These are phyloP conservation scores for Wickerhamiella lipophila DNA, from an alignment of 805 yeast genomes.

Conservation along the genomic window DNA sequence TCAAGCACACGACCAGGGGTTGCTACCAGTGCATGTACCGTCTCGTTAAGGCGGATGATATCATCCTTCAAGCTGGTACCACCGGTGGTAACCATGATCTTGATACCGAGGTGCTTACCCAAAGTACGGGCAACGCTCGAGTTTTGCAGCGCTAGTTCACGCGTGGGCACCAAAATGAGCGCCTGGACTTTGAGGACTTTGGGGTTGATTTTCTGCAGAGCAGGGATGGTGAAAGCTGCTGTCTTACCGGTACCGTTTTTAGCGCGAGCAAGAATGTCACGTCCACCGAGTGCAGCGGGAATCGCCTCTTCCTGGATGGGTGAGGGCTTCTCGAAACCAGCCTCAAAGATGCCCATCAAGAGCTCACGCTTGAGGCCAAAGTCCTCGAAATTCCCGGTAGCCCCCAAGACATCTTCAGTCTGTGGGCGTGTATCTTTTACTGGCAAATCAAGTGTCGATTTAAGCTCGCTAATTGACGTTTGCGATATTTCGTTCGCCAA, in stretches of 20 bases:
- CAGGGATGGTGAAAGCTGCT: conserved; percentile 91
- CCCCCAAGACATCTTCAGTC: conserved; percentile 87
- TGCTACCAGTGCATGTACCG: conserved; percentile 90
- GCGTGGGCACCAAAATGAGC: conserved; percentile 86
- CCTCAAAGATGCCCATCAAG: conserved; percentile 96
- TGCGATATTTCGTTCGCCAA: conserved; percentile 11
- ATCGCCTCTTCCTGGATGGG: conserved; percentile 97
- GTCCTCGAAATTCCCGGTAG: conserved; percentile 89
- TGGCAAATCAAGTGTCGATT: conserved; percentile 59
- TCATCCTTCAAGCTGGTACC: conserved; percentile 93
- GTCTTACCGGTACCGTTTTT: conserved; percentile 98
- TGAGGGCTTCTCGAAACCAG: conserved; percentile 95
- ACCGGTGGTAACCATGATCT: conserved; percentile 97
- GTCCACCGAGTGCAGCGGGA: conserved; percentile 88
- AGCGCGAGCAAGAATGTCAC: conserved; percentile 94
- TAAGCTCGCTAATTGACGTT: conserved; percentile 41
- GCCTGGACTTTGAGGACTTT: conserved; percentile 78
- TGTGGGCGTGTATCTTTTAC: conserved; percentile 85
- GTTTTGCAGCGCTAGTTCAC: conserved; percentile 95
- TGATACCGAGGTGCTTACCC: conserved; percentile 83
- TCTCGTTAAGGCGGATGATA: conserved; percentile 79
- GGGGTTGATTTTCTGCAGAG: conserved; percentile 79
- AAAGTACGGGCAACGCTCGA: conserved; percentile 93
- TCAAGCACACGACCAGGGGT: conserved; percentile 97
- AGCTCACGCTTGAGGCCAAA: conserved; percentile 83